These are phyloP conservation scores for Coemansia sp. DNA, from an alignment of 192 early-diverging fungal species.

Conservation along the genomic window DNA sequence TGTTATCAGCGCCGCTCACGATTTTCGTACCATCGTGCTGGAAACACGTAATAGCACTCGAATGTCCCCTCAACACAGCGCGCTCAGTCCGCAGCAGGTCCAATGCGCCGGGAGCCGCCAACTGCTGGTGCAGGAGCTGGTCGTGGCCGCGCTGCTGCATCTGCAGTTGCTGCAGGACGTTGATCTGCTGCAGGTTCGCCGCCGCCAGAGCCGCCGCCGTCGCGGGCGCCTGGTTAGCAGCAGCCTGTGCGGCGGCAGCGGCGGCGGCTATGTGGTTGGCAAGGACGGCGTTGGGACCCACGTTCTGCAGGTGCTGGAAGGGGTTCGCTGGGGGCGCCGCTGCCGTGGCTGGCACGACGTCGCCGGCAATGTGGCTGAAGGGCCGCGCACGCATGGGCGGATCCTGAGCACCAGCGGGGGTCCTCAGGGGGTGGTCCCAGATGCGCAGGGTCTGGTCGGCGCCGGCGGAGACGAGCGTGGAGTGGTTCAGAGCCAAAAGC, in stretches of 20 bases:
- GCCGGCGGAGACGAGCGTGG: slow-evolving; percentile 90
- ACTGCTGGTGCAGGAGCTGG: slow-evolving; percentile 42
- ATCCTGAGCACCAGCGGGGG: background rate
- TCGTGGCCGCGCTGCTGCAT: slow-evolving; percentile 50
- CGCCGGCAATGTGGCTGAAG: slow-evolving; percentile 45
- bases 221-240: slow-evolving; percentile 36
- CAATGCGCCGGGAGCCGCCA: background rate
- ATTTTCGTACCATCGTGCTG: slow-evolving; percentile 94
- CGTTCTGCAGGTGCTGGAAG: background rate
- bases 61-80: slow-evolving; percentile 60
- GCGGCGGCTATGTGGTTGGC: slow-evolving; percentile 23
- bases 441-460: slow-evolving; percentile 93
- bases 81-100: slow-evolving; percentile 60
- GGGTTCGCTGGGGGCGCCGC: background rate
- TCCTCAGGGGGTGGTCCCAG: slow-evolving; percentile 74
- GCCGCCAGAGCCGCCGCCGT: slow-evolving; percentile 21
- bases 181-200: slow-evolving; percentile 37
- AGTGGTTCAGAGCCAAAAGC: slow-evolving; percentile 79
- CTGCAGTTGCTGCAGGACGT: slow-evolving; percentile 46
- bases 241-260: slow-evolving; percentile 18
- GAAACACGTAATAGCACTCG: slow-evolving; percentile 93
- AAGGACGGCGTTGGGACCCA: slow-evolving; percentile 7
- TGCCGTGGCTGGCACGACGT: slow-evolving; percentile 11
- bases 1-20: slow-evolving; percentile 91
- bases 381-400: slow-evolving; percentile 17